These are phyloP conservation scores for Tuber umbilicatum DNA, from an alignment of 495 filamentous ascomycete genomes.

Conservation along the genomic window DNA sequence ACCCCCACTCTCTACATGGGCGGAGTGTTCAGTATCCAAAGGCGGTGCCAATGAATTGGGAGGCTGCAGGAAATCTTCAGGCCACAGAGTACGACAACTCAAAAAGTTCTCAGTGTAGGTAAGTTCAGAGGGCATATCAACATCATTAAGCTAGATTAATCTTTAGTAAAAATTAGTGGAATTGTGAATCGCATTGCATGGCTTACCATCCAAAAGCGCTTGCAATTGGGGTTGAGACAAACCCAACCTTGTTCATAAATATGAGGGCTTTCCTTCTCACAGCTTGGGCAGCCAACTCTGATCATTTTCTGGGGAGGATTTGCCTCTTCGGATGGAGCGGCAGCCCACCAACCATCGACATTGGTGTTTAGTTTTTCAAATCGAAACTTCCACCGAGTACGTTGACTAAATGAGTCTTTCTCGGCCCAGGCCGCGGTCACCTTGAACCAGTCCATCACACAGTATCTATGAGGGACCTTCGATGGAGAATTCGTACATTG, in stretches of 20 bases:
- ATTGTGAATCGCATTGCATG: slow-evolving; percentile 19
- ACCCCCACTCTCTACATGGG: slow-evolving; percentile 35
- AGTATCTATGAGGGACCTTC: slow-evolving; percentile 57
- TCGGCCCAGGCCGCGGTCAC: slow-evolving; percentile 70
- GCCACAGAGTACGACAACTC: slow-evolving; percentile 44
- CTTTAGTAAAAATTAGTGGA: slow-evolving; percentile 10
- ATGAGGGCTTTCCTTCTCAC: slow-evolving; percentile 43
- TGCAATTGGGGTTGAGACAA: slow-evolving; percentile 58
- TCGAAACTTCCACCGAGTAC: slow-evolving; percentile 53
- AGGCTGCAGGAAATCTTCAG: slow-evolving; percentile 43
- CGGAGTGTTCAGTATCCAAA: slow-evolving; percentile 37
- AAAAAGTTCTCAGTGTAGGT: slow-evolving; percentile 57
- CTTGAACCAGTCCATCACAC: slow-evolving; percentile 67
- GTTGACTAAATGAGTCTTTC: slow-evolving; percentile 42
- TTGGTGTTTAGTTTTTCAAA: slow-evolving; percentile 62
- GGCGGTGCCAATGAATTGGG: slow-evolving; percentile 45
- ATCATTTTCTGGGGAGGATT: slow-evolving; percentile 45
- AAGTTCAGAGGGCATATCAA: slow-evolving; percentile 43
- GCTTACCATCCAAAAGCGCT: slow-evolving; percentile 51
- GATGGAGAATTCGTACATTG: slow-evolving; percentile 46
- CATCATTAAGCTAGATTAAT: slow-evolving; percentile 23
- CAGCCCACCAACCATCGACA: slow-evolving; percentile 64
- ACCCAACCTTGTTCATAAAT: slow-evolving; percentile 61
- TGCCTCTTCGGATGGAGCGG: slow-evolving; percentile 29
- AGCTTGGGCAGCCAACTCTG: slow-evolving; percentile 45